Evolutionary conservation across 345 rosid species (phyloP), one percentile per base, ranked within the genome.

Genomic region (Linum tenue): DNA sequence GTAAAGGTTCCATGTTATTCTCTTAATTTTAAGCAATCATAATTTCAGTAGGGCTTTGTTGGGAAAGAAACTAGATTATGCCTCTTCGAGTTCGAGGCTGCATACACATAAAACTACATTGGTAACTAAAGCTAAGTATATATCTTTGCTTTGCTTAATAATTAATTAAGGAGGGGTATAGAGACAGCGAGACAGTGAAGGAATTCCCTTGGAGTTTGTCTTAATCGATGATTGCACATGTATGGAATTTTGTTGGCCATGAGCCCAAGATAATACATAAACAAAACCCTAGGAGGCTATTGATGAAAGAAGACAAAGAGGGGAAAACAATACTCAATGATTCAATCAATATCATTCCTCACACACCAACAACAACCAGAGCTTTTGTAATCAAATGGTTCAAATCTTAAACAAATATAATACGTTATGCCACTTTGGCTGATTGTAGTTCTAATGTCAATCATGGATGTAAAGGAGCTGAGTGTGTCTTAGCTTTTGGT

Each of bases 231-330:
- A 65, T 72, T 68, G 77, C 66, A 63, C 50, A 57, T 48, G 16
- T 51, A 65, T 44, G 67, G 67, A 71, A 65, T 70, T 74, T 75
- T 75, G 74, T 69, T 56, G 68, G 67, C 51, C 37, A 43, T 58
- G 57, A 62, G 68, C 73, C 65, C 69, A 56, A n/a, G 48, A 64
- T 16, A 51, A 77, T 75, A 65, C 66, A 63, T 2, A 5, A 81
- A 84, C 92, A 84, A 84, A 31, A 55, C 73, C 66, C 75, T 66
- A 86, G 87, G 85, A 89, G 83, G 85, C 92, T 60, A 65, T 43
- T 43, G 6, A 7, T 7, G 1, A 43, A 43, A 43, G 2, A 43
- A 43, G 10, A 43, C 50, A 43, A 43, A 43, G 10, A 1, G 6
- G 10, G 6, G 5, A 43, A 43, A 5, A 43, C 9, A 5, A 1